Evolutionary conservation across 805 yeast genomes (phyloP), one percentile per base, ranked within the genome.

Genomic region (Starmerella etchellsii): DNA sequence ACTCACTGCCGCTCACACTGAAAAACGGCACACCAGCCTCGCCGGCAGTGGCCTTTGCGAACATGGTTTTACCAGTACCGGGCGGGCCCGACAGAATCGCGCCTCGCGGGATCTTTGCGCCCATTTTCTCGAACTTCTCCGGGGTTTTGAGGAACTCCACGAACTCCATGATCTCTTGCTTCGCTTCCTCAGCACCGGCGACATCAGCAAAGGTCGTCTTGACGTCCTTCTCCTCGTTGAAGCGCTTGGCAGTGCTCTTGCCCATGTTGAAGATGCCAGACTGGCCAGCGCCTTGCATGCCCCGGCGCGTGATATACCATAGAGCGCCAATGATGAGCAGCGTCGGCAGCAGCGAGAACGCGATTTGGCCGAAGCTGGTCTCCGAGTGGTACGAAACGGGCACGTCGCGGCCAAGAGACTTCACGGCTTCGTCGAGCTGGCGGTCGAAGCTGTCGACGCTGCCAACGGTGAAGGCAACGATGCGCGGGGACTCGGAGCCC

Each of bases 31-130:
- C 98, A 42, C 91, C 94, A 0, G 99, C 98, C 62, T 91, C 99
- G 51, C 98, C 98, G 2, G 98, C 98, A 37, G 97, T 91, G 4
- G 99, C 99, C 58, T 84, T 88, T 11, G 99, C 99, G 37, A 91
- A 66, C 40, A 91, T 67, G 1, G 99, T 91, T 60, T 91, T 91
- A 75, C 99, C 99, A 9, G 98, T 91, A 67, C 99, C 99, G 38
- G 99, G 99, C 15, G 98, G 95, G 36, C 99, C 99, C 1, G 95
- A 81, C 42, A 91, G 66, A 45, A 91, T 83, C 9, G 98, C 98
- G 53, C 99, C 99, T 58, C 97, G 75, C 36, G 99, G 99, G 51
- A 91, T 91, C 60, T 85, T 83, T 30, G 97, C 99, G 30, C 99
- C 99, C 43, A 91, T 68, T 45, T 75, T 74, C 60, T 87, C 96